Evolutionary conservation across 306 rosid genomes (phyloP), one percentile per base, ranked within the genome.

Genomic region (Trifolium repens): DNA sequence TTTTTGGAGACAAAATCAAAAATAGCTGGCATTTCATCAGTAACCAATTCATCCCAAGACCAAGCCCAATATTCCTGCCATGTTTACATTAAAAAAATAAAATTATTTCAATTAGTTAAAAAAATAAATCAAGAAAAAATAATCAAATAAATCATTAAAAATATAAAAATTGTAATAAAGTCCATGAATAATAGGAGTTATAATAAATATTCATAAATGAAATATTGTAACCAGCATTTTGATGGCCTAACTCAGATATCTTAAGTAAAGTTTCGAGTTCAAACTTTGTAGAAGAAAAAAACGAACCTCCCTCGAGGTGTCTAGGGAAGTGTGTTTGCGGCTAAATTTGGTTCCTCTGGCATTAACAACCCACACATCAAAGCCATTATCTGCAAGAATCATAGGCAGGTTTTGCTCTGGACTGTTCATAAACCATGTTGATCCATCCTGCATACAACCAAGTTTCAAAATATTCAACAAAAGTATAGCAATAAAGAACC

Each of bases 271-370:
- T 39, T 8, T 39, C 7, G 10, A 39, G 10, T 39, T 43, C 14
- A 2, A 11, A 2, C 14, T 9, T 9, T 43, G 1, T 10, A 0
- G 14, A 43, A 14, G 24, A 13, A 14, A 7, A 17, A 32, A 47
- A 32, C 7, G 15, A 16, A 57, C 66, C 9, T 52, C 72, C 44
- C n/a, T 5, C 42, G 67, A 17, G 2, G 92, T 37, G 60, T 82
- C 77, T 13, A 87, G 65, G 53, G 85, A 50, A 9, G 54, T 82
- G 81, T 91, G 98, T 43, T 69, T 64, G 15, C 84, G 84, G 77
- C 98, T 94, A 58, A 80, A 94, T 69, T 90, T 77, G 54, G 97
- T 94, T 78, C 97, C 97, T 84, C 97, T 82, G 27, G 83, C 30
- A 71, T 91, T 89, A 8, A 86, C 64, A 57, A 94, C 84, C 97